These are phyloP conservation scores for Stachybotrys echinatus DNA, from an alignment of 2,329 filamentous ascomycete species.

Conservation along the genomic window DNA sequence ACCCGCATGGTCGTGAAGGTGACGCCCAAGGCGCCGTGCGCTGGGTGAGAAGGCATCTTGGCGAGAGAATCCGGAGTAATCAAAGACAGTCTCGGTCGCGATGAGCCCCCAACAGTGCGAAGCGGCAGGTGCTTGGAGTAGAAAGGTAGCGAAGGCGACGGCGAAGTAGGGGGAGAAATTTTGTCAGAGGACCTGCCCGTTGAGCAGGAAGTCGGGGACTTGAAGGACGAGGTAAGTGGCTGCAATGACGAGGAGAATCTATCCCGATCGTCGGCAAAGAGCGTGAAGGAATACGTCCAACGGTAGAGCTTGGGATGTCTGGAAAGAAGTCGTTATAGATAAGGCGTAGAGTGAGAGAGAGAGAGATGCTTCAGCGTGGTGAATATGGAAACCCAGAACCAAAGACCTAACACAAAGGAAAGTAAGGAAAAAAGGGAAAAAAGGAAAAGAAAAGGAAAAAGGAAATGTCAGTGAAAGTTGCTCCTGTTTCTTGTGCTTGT, in stretches of 20 bases:
- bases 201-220: slow-evolving; percentile 6
- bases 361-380: slow-evolving; percentile 8
- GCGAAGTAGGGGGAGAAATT: slow-evolving; percentile 25
- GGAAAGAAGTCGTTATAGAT: no score
- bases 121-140: slow-evolving; percentile 35
- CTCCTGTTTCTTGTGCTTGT: slow-evolving; percentile 13
- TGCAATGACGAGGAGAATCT: slow-evolving; percentile 3
- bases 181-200: slow-evolving; percentile 19
- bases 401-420: slow-evolving; percentile 17
- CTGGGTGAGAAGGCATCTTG: slow-evolving; percentile 42
- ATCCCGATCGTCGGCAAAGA: slow-evolving; percentile 3
- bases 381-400: slow-evolving; percentile 15
- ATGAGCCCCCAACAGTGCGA: slow-evolving; percentile 30
- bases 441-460: slow-evolving; percentile 13
- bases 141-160: slow-evolving; percentile 27
- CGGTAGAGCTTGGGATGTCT: neutral
- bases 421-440: slow-evolving; percentile 16
- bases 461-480: slow-evolving; percentile 10
- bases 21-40: slow-evolving; percentile 68
- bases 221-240: slow-evolving; percentile 8
- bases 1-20: slow-evolving; percentile 71
- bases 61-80: slow-evolving; percentile 24
- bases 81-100: slow-evolving; percentile 37
- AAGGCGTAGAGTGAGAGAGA: no score
- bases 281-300: slow-evolving; percentile 10